Base-by-base conservation (phyloP, 352 stramenopile genomes). In the Pythium biforme region DNA sequence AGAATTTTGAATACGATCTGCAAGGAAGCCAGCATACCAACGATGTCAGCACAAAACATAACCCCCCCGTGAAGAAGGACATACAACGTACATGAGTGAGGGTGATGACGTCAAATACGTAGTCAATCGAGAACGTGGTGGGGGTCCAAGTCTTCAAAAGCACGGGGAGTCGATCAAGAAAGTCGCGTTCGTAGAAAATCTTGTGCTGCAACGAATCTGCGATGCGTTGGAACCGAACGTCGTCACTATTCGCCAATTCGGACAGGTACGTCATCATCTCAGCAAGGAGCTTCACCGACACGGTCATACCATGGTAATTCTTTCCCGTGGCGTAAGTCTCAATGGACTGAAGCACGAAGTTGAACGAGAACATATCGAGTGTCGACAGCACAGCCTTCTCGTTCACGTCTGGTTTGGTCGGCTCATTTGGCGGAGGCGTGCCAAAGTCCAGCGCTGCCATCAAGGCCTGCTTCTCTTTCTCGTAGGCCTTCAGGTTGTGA, bases 351-450 rank as follows among this genome's bases (percentile, higher is more conserved):
- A 95, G 75, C 17, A 95, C 81, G 49, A 95, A 95, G 60, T 95
- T 95, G 73, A 95, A 95, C 11, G 86, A 95, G 65, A 95, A 95
- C 86, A 95, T 95, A 76, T 95, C 86, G 46, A 95, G 70, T 11
- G 86, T 93, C 20, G 84, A 88, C 27, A 95, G 70, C 55, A 93
- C 81, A 1, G 84, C 79, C 59, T 93, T 94, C 53, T 94, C 84
- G 57, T 92, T 75, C 25, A 86, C 84, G 5, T 71, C 65, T 17
- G 83, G 81, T 50, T 82, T 86, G 25, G 71, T 52, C 4, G 78
- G 73, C 25, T 68, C 27, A 25, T 64, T 37, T n/a, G 79, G 73
- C 25, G 62, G 68, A 12, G 73, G 57, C 7, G 74, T 79, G 2
- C 77, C 73, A 41, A 87, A 77, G 56, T 88, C 79, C 57, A 91